These are phyloP conservation scores for Podaxis mareebaensis DNA, from an alignment of 768 basidiomycete species.

Conservation along the genomic window DNA sequence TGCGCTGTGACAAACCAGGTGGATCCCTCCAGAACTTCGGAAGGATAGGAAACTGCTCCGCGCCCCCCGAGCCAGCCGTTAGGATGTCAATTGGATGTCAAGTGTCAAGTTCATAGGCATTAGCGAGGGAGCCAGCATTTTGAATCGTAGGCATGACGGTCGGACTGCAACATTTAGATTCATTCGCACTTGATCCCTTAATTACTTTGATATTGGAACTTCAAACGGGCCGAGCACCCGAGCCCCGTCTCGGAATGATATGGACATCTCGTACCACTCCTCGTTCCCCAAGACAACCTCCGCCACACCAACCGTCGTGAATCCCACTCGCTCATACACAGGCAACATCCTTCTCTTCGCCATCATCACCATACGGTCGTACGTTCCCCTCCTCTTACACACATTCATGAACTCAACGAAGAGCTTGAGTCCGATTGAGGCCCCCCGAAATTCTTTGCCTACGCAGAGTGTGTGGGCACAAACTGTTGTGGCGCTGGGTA, in stretches of 20 bases:
- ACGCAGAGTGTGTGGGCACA: constrained; percentile 9
- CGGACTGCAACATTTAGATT: no score
- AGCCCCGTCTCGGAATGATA: not conserved
- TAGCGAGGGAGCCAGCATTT: no score
- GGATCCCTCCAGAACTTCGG: no score
- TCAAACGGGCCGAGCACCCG: not conserved
- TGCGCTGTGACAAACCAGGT: no score
- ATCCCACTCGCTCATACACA: constrained; percentile 3
- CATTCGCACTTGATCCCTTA: not conserved
- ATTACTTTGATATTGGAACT: not conserved
- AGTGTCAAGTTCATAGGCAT: no score
- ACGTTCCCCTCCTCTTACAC: constrained; percentile 2
- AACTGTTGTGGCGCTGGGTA: not conserved
- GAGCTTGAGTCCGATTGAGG: constrained; percentile 3
- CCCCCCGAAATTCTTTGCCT: constrained; percentile 6
- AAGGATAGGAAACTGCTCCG: no score
- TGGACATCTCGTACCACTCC: constrained; percentile 13
- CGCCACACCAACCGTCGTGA: constrained; percentile 2
- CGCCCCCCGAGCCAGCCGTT: no score
- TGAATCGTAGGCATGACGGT: no score
- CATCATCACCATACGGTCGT: constrained; percentile 11
- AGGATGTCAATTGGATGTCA: no score
- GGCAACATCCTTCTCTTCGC: constrained; percentile 1
- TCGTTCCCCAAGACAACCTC: constrained; percentile 8
- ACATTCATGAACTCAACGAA: constrained; percentile 6